Evolutionary conservation across 2,329 filamentous ascomycete species (phyloP).

Genomic region (Fusarium sp.): DNA sequence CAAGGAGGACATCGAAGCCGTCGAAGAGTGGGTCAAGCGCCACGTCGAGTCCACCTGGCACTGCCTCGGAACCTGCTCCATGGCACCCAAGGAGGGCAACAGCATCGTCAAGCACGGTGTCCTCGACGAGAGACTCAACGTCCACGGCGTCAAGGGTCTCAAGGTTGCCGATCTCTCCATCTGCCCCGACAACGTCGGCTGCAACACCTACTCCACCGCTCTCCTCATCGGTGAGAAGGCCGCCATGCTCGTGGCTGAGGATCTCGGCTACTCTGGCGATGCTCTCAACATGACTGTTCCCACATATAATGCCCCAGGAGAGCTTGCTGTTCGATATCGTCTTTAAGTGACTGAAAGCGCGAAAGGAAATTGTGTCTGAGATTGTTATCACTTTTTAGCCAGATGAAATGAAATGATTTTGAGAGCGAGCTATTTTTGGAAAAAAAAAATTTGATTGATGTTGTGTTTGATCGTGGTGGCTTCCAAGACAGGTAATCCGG

Average conservation of each 20-base stretch:
- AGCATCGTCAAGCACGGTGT: slow-evolving; percentile 82
- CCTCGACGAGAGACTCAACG: slow-evolving; percentile 77
- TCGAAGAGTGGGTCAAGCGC: slow-evolving; percentile 74
- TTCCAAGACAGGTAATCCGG: neutral
- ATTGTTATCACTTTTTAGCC: neutral
- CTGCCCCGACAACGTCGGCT: slow-evolving; percentile 80
- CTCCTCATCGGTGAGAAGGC: slow-evolving; percentile 24
- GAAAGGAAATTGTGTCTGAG: neutral
- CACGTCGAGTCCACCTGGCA: slow-evolving; percentile 73
- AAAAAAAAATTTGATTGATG: neutral
- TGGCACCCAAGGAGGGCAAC: slow-evolving; percentile 79
- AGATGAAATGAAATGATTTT: neutral
- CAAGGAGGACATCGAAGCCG: slow-evolving; percentile 66
- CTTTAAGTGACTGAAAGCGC: slow-evolving; percentile 45
- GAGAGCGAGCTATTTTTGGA: neutral
- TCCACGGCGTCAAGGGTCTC: slow-evolving; percentile 77
- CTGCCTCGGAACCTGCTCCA: slow-evolving; percentile 70
- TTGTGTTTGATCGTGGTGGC: neutral
- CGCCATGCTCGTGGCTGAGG: slow-evolving; percentile 73
- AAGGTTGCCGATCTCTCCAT: slow-evolving; percentile 80
- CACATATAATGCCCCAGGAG: slow-evolving; percentile 65
- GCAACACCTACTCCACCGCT: slow-evolving; percentile 62
- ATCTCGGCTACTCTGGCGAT: slow-evolving; percentile 74
- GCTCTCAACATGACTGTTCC: slow-evolving; percentile 81
- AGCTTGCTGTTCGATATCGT: slow-evolving; percentile 52